Conservation (phyloP, 129 eudicot genomes). For the Logfia minima region DNA sequence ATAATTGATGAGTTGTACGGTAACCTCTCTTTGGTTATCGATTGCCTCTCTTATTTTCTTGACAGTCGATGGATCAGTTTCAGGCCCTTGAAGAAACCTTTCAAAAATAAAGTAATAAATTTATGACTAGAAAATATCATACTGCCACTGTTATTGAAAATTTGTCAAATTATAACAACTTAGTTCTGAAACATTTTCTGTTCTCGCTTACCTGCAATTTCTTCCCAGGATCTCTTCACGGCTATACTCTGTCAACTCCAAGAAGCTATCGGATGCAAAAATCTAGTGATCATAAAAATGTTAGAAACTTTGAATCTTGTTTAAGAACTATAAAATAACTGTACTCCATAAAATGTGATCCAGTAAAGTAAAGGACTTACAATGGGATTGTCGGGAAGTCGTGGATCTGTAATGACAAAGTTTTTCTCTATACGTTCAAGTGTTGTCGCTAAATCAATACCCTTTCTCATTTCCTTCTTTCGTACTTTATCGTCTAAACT, state of each 20-base stretch:
- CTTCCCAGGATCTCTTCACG: slow-evolving; percentile 96
- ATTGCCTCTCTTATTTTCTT: slow-evolving; percentile 86
- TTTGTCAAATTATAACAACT: not conserved
- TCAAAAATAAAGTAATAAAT: not conserved
- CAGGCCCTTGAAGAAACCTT: slow-evolving; percentile 99
- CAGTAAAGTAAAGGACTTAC: slow-evolving; percentile 45
- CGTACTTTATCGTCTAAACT: slow-evolving; percentile 91
- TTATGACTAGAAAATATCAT: not conserved
- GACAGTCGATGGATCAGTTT: slow-evolving; percentile 95
- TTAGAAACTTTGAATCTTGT: slow-evolving; percentile 2
- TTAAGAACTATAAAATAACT: not conserved
- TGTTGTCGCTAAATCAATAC: slow-evolving; percentile 97
- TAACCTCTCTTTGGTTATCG: slow-evolving; percentile 84
- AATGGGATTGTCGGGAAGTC: slow-evolving; percentile 98
- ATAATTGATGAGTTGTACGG: slow-evolving; percentile 96
- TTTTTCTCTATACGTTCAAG: slow-evolving; percentile 99
- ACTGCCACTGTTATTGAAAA: not conserved
- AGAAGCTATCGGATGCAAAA: slow-evolving; percentile 97
- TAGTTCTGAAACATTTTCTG: not conserved
- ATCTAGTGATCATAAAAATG: slow-evolving; percentile 42
- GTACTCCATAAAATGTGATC: too few relatives aligned
- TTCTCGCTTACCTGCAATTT: slow-evolving; percentile 73
- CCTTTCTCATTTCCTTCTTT: slow-evolving; percentile 93
- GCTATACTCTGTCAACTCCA: slow-evolving; percentile 95
- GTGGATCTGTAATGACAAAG: slow-evolving; percentile 97